phyloP scores from a whole-genome alignment of 495 filamentous ascomycete genomes.

The Mytilinidion resinicola region DNA sequence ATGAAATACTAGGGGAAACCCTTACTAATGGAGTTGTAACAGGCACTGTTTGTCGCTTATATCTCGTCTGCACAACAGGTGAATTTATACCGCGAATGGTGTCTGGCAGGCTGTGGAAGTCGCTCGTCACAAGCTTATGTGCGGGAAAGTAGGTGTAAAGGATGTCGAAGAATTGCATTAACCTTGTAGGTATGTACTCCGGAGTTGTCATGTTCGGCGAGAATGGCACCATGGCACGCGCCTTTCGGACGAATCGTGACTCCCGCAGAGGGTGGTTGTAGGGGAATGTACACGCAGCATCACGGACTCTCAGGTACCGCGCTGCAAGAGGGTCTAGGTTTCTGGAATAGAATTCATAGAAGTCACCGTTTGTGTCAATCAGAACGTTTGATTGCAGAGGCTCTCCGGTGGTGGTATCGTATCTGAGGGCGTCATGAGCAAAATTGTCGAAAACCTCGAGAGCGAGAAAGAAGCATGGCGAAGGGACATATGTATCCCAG shows the following conservation, averaged over 20 bases:
- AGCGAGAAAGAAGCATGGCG: constrained; percentile 95
- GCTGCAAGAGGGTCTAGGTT: constrained; percentile 74
- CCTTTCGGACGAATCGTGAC: constrained; percentile 48
- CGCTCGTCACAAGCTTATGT: constrained; percentile 80
- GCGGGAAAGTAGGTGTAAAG: constrained; percentile 78
- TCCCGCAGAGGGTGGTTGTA: constrained; percentile 52
- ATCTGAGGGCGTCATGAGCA: constrained; percentile 86
- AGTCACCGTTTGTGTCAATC: constrained; percentile 79
- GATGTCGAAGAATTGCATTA: constrained; percentile 96
- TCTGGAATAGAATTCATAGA: constrained; percentile 83
- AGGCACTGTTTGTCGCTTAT: constrained; percentile 74
- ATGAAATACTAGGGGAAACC: constrained; percentile 3
- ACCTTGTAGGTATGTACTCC: constrained; percentile 87
- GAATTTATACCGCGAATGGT: constrained; percentile 76
- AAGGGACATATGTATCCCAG: constrained; percentile 78
- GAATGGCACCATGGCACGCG: constrained; percentile 59
- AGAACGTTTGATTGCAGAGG: constrained; percentile 82
- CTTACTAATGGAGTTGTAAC: constrained; percentile 86
- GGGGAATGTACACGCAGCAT: constrained; percentile 51
- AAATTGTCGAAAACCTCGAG: constrained; percentile 99
- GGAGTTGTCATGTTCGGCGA: constrained; percentile 66
- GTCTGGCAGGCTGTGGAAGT: constrained; percentile 83
- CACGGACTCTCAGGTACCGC: constrained; percentile 73
- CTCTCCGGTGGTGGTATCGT: constrained; percentile 65
- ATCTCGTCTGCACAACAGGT: constrained; percentile 93